phyloP scores from a whole-genome alignment of 257 asterid species.

The Solanum habrochaites region DNA sequence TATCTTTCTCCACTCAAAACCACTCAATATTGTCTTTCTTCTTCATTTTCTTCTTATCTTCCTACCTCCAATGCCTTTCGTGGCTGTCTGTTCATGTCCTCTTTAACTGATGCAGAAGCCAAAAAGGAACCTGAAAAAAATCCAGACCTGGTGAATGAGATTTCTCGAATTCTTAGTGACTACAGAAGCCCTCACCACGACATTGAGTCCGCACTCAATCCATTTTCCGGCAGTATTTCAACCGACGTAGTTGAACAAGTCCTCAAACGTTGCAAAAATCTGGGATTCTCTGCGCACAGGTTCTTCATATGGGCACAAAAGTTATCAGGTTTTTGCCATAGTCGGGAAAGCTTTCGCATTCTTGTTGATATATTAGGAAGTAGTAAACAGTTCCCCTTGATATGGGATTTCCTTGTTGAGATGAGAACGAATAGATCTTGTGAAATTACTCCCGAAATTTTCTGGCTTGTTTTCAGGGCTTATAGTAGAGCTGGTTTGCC shows the following conservation, averaged over 20 bases:
- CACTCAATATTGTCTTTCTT: not conserved
- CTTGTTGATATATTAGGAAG: slow-evolving; percentile 64
- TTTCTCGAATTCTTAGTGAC: slow-evolving; percentile 78
- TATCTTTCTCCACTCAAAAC: not conserved
- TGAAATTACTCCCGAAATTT: slow-evolving; percentile 37
- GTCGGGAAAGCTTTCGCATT: slow-evolving; percentile 52
- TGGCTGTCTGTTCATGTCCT: slow-evolving; percentile 10
- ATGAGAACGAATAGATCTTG: slow-evolving; percentile 27
- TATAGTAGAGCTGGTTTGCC: slow-evolving; percentile 73
- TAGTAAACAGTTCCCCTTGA: slow-evolving; percentile 69
- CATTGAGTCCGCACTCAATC: slow-evolving; percentile 69
- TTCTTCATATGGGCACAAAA: slow-evolving; percentile 76
- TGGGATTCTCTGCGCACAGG: slow-evolving; percentile 85
- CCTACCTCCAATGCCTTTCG: not conserved
- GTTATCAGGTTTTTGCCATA: slow-evolving; percentile 54
- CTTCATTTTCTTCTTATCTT: not conserved
- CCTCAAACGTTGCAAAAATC: slow-evolving; percentile 66
- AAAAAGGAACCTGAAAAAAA: not conserved
- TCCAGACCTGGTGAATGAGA: slow-evolving; percentile 48
- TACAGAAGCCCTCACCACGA: slow-evolving; percentile 75
- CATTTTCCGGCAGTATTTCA: slow-evolving; percentile 39
- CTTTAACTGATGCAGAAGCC: slow-evolving; percentile 3
- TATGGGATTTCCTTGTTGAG: slow-evolving; percentile 77
- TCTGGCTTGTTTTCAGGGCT: slow-evolving; percentile 61
- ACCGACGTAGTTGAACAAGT: slow-evolving; percentile 56